These are phyloP conservation scores for Panus rudis DNA, from an alignment of 768 basidiomycete species.

Conservation along the genomic window DNA sequence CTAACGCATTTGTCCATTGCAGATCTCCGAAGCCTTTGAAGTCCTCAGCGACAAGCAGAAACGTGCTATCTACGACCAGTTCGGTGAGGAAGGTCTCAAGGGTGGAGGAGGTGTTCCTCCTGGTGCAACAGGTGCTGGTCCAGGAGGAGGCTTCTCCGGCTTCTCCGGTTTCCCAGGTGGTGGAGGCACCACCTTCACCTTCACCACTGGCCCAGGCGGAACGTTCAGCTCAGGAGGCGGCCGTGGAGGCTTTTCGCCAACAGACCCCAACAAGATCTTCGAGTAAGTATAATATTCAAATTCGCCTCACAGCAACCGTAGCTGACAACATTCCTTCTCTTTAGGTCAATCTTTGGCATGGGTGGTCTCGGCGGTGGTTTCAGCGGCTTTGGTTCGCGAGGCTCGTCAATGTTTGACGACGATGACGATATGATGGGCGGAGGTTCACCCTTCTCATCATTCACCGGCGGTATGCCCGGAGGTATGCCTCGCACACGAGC, in stretches of 20 bases:
- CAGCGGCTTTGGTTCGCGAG: slow-evolving; percentile 8
- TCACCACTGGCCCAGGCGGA: slow-evolving; percentile 19
- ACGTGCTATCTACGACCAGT: slow-evolving; percentile 82
- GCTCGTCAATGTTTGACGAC: slow-evolving; percentile 21
- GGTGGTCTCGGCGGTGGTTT: slow-evolving; percentile 29
- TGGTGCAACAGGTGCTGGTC: slow-evolving; percentile 43
- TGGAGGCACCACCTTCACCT: slow-evolving; percentile 18
- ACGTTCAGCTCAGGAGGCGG: slow-evolving; percentile 19
- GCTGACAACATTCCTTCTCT: slow-evolving; percentile 5
- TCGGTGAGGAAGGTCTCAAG: slow-evolving; percentile 94
- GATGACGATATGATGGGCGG: slow-evolving; percentile 42
- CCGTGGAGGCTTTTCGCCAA: slow-evolving; percentile 57
- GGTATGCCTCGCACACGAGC: slow-evolving; percentile 35
- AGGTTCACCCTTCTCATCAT: slow-evolving; percentile 30
- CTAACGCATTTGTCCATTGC: background rate
- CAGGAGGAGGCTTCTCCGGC: slow-evolving; percentile 24
- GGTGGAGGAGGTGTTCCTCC: slow-evolving; percentile 50
- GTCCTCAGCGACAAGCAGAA: slow-evolving; percentile 86
- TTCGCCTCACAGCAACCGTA: background rate
- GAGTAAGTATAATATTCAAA: slow-evolving; percentile 46
- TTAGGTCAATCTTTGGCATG: slow-evolving; percentile 53
- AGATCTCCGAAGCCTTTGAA: slow-evolving; percentile 96
- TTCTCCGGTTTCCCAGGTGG: slow-evolving; percentile 17
- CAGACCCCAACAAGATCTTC: slow-evolving; percentile 85
- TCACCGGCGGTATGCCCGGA: slow-evolving; percentile 53